Evolutionary conservation across 768 basidiomycete species (phyloP).

Genomic region (Lactarius trivialis): DNA sequence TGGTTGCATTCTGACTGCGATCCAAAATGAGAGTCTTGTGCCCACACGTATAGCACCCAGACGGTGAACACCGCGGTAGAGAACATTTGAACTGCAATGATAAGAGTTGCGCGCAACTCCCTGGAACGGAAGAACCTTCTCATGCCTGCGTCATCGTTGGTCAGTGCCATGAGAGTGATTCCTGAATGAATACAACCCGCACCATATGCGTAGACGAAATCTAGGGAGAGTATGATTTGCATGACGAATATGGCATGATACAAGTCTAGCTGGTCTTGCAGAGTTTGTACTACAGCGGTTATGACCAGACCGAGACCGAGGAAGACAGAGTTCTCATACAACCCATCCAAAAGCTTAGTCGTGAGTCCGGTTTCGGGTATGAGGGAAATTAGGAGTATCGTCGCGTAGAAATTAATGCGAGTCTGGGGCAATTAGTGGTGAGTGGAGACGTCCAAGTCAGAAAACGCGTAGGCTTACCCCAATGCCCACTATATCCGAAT

Average conservation of each 20-base stretch:
- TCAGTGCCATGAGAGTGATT: background rate
- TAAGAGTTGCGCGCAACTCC: background rate
- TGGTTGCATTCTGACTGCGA: constrained; percentile 8
- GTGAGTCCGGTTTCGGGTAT: background rate
- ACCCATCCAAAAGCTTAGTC: background rate
- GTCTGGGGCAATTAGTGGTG: background rate
- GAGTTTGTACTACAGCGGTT: constrained; percentile 7
- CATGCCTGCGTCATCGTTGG: background rate
- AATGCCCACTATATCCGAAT: constrained; percentile 11
- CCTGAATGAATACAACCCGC: background rate
- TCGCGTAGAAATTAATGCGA: constrained; percentile 13
- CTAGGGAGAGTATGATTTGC: constrained; percentile 7
- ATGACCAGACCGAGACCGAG: constrained; percentile 9
- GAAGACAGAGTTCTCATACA: constrained; percentile 8
- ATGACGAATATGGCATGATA: constrained; percentile 17
- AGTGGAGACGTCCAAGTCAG: background rate
- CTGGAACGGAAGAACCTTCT: background rate
- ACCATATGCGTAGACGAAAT: constrained; percentile 6
- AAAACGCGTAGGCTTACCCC: constrained; percentile 2
- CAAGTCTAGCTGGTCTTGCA: constrained; percentile 1
- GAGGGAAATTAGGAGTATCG: background rate
- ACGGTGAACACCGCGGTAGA: background rate
- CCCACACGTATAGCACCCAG: constrained; percentile 11
- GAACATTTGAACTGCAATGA: background rate
- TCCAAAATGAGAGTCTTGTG: constrained; percentile 1